Evolutionary conservation across 169 alveolate species (phyloP).

Genomic region (Theileria sp.): DNA sequence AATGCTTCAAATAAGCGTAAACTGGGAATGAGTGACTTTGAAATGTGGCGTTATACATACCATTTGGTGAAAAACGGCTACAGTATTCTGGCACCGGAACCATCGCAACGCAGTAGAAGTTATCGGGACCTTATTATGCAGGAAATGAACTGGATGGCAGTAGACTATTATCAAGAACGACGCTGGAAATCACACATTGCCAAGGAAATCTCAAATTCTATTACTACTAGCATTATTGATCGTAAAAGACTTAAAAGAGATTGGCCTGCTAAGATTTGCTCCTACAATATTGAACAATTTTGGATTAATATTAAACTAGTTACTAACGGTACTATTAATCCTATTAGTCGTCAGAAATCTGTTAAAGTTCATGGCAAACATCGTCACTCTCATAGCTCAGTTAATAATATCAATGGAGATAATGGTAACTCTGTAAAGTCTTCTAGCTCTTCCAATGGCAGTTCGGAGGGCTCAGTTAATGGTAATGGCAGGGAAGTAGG

Average conservation of each 20-base stretch:
- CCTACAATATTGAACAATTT: constrained; percentile 33
- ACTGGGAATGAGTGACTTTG: constrained; percentile 19
- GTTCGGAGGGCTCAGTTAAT: background rate
- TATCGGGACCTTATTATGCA: constrained; percentile 63
- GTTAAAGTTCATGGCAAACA: background rate
- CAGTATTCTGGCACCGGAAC: constrained; percentile 58
- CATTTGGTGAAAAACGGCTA: constrained; percentile 27
- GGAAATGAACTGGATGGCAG: constrained; percentile 75
- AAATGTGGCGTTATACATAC: constrained; percentile 31
- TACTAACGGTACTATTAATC: background rate
- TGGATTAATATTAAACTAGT: constrained; percentile 29
- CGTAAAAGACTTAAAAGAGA: constrained; percentile 41
- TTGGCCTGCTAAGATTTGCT: constrained; percentile 60
- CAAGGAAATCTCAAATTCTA: constrained; percentile 38
- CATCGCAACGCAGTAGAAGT: constrained; percentile 62
- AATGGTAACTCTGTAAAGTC: background rate
- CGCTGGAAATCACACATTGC: constrained; percentile 59
- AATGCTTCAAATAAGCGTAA: constrained; percentile 11
- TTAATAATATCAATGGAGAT: background rate
- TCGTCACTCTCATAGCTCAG: no score
- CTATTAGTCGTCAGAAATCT: background rate
- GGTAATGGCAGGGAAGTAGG: background rate
- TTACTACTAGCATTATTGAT: constrained; percentile 38
- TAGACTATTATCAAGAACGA: constrained; percentile 65
- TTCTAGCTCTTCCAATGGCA: background rate